phyloP scores from a whole-genome alignment of 202 grass and related monocot species.

The Sporobolus alterniflorus region DNA sequence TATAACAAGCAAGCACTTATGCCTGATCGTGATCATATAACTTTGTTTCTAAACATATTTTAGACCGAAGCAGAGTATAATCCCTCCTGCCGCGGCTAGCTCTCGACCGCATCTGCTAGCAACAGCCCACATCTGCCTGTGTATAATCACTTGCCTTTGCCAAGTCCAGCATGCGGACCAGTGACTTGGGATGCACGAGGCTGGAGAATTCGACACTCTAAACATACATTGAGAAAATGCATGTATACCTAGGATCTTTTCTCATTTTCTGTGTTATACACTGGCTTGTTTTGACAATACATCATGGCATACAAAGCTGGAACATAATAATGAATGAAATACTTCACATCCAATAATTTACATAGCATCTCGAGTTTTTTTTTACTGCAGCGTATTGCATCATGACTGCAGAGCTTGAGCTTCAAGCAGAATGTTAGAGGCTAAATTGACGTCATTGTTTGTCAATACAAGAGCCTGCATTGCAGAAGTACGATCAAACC shows the following conservation, averaged over 20 bases:
- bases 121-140: too few species aligned
- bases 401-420: constrained; percentile 46
- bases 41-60: not conserved
- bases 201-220: not conserved
- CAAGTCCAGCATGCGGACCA: not conserved
- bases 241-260: not conserved
- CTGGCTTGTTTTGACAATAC: not conserved
- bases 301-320: not conserved
- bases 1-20: too few species aligned
- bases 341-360: constrained; percentile 3
- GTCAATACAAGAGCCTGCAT: constrained; percentile 73
- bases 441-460: constrained; percentile 74
- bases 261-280: not conserved
- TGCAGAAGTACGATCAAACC: constrained; percentile 76
- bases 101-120: too few species aligned
- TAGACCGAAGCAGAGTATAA: not conserved
- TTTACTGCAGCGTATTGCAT: not conserved
- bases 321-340: constrained; percentile 2
- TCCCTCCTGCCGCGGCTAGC: too few species aligned
- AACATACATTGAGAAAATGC: not conserved
- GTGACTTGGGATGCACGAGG: not conserved
- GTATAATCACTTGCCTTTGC: too few species aligned
- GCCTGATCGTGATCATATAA: not conserved
- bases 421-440: constrained; percentile 91
- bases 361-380: not conserved